Base-by-base conservation (phyloP, 2,329 filamentous ascomycete species). In the Xylariaceae sp. region DNA sequence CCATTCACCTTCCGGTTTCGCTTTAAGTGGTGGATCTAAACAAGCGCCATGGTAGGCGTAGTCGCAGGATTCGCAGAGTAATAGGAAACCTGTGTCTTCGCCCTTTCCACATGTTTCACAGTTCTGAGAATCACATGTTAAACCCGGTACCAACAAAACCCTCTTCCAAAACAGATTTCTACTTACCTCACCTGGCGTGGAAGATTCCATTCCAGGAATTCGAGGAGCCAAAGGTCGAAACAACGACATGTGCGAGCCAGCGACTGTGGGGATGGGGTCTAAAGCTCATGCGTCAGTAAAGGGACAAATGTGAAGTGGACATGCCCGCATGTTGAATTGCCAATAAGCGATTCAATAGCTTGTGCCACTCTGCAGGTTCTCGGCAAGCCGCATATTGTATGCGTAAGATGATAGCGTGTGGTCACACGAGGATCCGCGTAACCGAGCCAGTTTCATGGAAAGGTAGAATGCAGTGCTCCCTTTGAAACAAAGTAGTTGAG, bases 161-260 rank as follows among this genome's bases (percentile, higher is more conserved):
- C n/a, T n/a, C n/a, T n/a, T n/a, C n/a, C n/a, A n/a, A n/a, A n/a
- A n/a, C n/a, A n/a, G n/a, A n/a, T n/a, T n/a, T n/a, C n/a, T 37
- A 49, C 61, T 52, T 58, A 69, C 64, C 64, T 80, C 76, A 41
- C 69, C 71, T 6, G 70, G 59, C n/a, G 62, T 56, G 8, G 64
- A 56, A 20, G 65, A 51, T 45, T 82, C 77, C 45, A 81, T 79
- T 44, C 78, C 73, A 17, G 76, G 74, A 48, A 83, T 74, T 52
- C 81, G 79, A 16, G 85, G 88, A 14, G 84, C 83, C 21, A 86
- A 84, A 45, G 92, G 88, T 42, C 92, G 87, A 62, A 95, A 90
- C 60, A 92, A 81, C 50, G 88, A 93, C 90, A 97, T 97, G 69
- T 97, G 90, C 42, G 92, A 97, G 44, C 93, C 93, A 54, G 90